Evolutionary conservation across 306 rosid genomes (phyloP).

Genomic region (Senna tora): DNA sequence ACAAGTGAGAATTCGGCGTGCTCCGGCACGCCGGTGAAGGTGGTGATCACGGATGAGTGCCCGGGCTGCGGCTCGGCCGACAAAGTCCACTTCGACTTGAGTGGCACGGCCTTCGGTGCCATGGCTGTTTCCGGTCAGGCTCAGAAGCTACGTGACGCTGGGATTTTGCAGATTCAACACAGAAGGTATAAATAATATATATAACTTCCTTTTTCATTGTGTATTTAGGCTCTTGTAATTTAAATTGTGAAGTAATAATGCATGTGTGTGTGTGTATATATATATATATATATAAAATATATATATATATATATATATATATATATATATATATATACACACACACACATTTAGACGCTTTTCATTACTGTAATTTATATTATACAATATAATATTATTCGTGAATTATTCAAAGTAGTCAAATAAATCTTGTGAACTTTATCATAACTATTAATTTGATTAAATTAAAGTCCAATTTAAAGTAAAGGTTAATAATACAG

Average conservation of each 20-base stretch:
- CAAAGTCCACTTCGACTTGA: conserved; percentile 75
- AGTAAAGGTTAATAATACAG: not conserved
- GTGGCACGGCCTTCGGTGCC: conserved; percentile 83
- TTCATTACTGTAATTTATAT: too few relatives aligned
- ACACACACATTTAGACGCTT: too few relatives aligned
- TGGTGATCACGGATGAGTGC: conserved; percentile 77
- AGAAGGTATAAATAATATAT: conserved; percentile 48
- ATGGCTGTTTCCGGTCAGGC: conserved; percentile 71
- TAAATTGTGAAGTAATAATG: too few relatives aligned
- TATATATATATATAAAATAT: too few relatives aligned
- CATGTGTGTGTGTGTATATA: too few relatives aligned
- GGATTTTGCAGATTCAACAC: conserved; percentile 60
- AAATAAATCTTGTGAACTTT: too few relatives aligned
- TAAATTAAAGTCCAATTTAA: not conserved
- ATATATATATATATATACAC: too few relatives aligned
- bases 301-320: too few relatives aligned
- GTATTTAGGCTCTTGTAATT: too few relatives aligned
- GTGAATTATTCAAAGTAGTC: too few relatives aligned
- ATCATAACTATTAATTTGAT: not conserved
- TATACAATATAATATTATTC: too few relatives aligned
- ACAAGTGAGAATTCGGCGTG: conserved; percentile 55
- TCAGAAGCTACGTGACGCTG: conserved; percentile 57
- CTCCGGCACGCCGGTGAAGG: conserved; percentile 60
- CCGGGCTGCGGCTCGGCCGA: conserved; percentile 58
- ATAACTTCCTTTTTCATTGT: too few relatives aligned